phyloP scores from a whole-genome alignment of 257 asterid species.

The Knoxia roxburghii region DNA sequence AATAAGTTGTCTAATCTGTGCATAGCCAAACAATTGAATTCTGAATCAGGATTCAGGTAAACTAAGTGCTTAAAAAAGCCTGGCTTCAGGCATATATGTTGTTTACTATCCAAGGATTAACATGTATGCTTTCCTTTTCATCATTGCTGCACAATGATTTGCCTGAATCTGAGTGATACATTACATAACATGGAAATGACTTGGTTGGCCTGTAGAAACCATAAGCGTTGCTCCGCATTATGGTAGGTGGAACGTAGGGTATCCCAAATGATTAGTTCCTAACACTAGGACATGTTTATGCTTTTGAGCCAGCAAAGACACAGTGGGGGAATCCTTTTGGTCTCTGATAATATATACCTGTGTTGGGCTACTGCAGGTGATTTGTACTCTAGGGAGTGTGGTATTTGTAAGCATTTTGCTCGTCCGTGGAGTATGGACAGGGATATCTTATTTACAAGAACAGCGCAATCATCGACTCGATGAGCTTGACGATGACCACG shows the following conservation, averaged over 20 bases:
- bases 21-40: background rate
- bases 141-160: background rate
- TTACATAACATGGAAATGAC: background rate
- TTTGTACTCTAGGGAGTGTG: constrained; percentile 91
- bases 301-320: background rate
- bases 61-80: background rate
- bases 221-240: background rate
- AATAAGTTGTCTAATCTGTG: background rate
- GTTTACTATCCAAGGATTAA: background rate
- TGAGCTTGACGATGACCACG: constrained; percentile 52
- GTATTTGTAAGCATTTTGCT: constrained; percentile 70
- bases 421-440: constrained; percentile 77
- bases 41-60: too few relatives aligned
- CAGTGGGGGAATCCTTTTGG: background rate
- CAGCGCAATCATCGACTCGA: constrained; percentile 49
- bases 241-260: too few relatives aligned
- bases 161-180: background rate
- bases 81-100: background rate
- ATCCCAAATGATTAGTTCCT: too few relatives aligned
- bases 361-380: constrained; percentile 43
- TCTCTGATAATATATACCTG: background rate
- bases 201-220: background rate
- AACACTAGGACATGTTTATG: too few relatives aligned
- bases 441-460: constrained; percentile 69
- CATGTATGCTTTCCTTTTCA: background rate